These are phyloP conservation scores for Schoenoplectus tabernaemontani DNA, from an alignment of 202 grass and related monocot species.

Conservation along the genomic window DNA sequence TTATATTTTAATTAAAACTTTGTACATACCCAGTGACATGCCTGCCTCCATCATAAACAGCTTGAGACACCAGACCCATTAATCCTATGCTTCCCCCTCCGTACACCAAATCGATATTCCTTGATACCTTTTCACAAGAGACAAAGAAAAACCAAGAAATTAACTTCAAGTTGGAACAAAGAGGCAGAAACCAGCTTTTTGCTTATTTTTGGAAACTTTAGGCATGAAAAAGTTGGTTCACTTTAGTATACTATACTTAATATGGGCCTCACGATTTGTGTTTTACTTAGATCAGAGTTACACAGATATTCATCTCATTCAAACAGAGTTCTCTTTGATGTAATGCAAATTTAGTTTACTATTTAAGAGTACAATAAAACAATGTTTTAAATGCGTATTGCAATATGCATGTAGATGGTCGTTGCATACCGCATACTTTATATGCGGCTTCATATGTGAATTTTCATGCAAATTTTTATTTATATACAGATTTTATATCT, in stretches of 20 bases:
- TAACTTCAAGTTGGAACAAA: background rate
- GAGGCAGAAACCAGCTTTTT: background rate
- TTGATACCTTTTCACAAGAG: constrained; percentile 37
- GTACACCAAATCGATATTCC: constrained; percentile 82
- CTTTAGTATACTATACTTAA: background rate
- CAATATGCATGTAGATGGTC: no score
- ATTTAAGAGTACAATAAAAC: no score
- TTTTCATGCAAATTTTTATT: no score
- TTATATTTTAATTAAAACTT: constrained; percentile 4
- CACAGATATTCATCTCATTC: background rate
- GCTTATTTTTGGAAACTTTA: background rate
- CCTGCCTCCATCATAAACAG: constrained; percentile 67
- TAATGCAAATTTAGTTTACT: background rate
- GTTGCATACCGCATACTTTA: no score
- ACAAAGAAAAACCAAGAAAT: constrained; percentile 1
- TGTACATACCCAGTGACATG: constrained; percentile 67
- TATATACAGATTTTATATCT: no score
- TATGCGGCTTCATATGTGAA: no score
- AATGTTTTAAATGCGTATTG: no score
- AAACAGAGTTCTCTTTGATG: background rate
- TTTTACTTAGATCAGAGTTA: background rate
- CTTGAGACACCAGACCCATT: constrained; percentile 82
- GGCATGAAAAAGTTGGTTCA: background rate
- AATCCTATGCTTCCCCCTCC: constrained; percentile 79
- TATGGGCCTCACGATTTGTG: background rate